Percentiles rank a stretch among this genome's conserved stretches.
These are phyloP conservation scores for Solanum raphanifolium DNA, from an alignment of 257 asterid species.

Conservation along the genomic window DNA sequence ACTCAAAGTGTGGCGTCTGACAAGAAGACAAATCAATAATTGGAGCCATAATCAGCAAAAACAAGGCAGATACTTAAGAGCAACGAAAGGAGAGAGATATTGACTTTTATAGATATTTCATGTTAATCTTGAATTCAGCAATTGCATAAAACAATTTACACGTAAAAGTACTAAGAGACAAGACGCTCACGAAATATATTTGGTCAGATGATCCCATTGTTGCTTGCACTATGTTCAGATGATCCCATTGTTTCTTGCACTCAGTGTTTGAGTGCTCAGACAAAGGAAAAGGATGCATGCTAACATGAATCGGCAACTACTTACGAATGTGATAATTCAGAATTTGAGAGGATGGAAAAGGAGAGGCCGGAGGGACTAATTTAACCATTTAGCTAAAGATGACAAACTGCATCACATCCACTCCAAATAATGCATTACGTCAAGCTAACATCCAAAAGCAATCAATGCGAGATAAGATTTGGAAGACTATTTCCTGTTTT, in stretches of 20 bases:
- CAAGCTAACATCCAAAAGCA: background rate
- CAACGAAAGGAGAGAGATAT: background rate
- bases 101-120: background rate
- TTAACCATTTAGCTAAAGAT: background rate
- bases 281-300: background rate
- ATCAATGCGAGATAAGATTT: background rate
- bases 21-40: background rate
- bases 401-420: background rate
- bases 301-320: background rate
- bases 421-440: background rate
- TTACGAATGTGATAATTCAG: background rate
- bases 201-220: background rate
- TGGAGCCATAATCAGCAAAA: background rate
- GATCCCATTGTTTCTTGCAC: background rate
- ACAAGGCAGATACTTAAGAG: background rate
- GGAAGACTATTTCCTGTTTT: background rate
- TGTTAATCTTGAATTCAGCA: background rate
- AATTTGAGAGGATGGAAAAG: background rate
- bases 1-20: background rate
- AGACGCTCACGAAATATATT: background rate
- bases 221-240: background rate
- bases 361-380: background rate
- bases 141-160: background rate
- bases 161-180: background rate
- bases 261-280: background rate